phyloP scores from a whole-genome alignment of 257 asterid genomes.

The Solanum dulcamara region DNA sequence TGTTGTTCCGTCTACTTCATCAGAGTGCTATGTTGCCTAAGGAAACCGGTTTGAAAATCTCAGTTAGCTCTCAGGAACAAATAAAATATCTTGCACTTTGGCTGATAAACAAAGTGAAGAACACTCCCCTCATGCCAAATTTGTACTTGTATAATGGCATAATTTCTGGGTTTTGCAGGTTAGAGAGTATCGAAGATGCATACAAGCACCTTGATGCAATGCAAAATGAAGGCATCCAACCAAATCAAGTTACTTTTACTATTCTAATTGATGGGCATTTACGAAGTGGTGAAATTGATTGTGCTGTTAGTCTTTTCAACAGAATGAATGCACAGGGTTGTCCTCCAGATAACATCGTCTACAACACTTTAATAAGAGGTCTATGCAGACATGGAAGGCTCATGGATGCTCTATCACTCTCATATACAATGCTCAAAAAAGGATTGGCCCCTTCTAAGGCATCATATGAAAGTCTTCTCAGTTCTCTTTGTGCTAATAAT shows the following conservation, averaged over 20 bases:
- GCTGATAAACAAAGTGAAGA: conserved; percentile 19
- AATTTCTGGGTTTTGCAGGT: conserved; percentile 37
- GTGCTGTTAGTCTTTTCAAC: conserved; percentile 43
- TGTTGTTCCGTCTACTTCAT: conserved; percentile 27
- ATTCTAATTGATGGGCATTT: conserved; percentile 45
- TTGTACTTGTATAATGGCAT: conserved; percentile 36
- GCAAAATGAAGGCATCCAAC: conserved; percentile 33
- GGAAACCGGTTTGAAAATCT: conserved; percentile 5
- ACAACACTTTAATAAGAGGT: conserved; percentile 36
- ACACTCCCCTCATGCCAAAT: conserved; percentile 17
- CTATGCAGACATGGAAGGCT: conserved; percentile 38
- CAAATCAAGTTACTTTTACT: conserved; percentile 54
- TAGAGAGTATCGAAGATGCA: conserved; percentile 36
- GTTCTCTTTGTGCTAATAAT: conserved; percentile 23
- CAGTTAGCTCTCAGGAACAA: conserved; percentile 17
- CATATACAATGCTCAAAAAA: conserved; percentile 38
- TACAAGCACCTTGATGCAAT: conserved; percentile 27
- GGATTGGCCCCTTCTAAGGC: conserved; percentile 41
- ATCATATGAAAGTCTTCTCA: conserved; percentile 38
- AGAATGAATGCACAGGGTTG: conserved; percentile 34
- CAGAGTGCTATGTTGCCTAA: conserved; percentile 10
- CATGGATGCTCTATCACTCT: conserved; percentile 34
- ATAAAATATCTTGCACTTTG: conserved; percentile 21
- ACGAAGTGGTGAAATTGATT: conserved; percentile 26
- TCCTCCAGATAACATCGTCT: conserved; percentile 28